Percentiles rank a stretch among this genome's conserved stretches.
These are phyloP conservation scores for Fusarium compactum DNA, from an alignment of 2,329 filamentous ascomycete genomes.

Conservation along the genomic window DNA sequence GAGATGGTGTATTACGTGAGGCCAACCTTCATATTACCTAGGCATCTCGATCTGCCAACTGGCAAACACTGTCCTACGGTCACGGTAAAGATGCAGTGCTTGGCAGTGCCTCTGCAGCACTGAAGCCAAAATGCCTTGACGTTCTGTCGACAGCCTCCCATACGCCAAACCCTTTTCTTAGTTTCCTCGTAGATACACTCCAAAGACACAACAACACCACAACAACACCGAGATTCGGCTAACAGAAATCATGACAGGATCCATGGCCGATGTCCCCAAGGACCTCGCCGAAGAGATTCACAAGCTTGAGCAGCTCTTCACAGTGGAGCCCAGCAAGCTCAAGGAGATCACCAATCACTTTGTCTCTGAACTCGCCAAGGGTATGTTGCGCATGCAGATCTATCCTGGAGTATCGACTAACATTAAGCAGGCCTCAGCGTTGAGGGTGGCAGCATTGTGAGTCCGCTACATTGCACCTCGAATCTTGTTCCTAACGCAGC, in stretches of 20 bases:
- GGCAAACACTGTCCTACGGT: conserved; percentile 29
- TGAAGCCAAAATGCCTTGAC: conserved; percentile 9
- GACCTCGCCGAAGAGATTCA: conserved; percentile 84
- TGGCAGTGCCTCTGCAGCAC: conserved; percentile 14
- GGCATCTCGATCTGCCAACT: conserved; percentile 13
- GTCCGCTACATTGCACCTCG: conserved; percentile 52
- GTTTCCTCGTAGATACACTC: background rate
- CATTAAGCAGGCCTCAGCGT: conserved; percentile 75
- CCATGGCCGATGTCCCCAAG: conserved; percentile 90
- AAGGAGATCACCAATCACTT: conserved; percentile 95
- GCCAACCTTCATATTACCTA: background rate
- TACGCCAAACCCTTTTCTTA: background rate
- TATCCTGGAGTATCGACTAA: conserved; percentile 17
- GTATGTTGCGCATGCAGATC: conserved; percentile 55
- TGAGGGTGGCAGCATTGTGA: conserved; percentile 92
- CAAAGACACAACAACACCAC: background rate
- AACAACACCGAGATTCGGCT: conserved; percentile 17
- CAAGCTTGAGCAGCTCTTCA: conserved; percentile 85
- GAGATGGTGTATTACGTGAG: conserved; percentile 11
- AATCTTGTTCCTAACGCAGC: conserved; percentile 35
- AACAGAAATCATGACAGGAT: conserved; percentile 67
- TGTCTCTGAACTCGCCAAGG: conserved; percentile 86
- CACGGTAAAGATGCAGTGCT: conserved; percentile 8
- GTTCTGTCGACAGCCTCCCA: background rate
- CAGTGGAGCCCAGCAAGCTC: conserved; percentile 80